Conservation (phyloP, 192 early-diverging fungal species). For the Coemansia sp. region DNA sequence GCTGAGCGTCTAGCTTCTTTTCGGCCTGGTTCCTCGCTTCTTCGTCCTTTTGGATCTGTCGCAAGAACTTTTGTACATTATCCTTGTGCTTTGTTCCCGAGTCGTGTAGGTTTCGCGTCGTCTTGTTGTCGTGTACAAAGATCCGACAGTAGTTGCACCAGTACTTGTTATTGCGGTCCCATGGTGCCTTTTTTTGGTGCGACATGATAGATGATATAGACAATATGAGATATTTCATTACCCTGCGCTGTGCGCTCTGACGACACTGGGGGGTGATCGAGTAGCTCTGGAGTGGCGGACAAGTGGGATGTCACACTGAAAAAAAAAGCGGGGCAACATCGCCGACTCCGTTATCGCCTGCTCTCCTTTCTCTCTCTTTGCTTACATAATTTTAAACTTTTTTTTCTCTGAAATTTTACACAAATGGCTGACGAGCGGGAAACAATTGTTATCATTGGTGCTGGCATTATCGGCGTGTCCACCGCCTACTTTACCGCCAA, state of each 20-base stretch:
- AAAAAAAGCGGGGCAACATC: too few species aligned
- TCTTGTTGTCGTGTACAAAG: slow-evolving; percentile 80
- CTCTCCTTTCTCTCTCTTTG: not conserved
- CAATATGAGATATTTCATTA: not conserved
- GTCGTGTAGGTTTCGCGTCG: slow-evolving; percentile 74
- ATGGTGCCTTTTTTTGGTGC: slow-evolving; percentile 41
- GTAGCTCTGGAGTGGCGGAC: not conserved
- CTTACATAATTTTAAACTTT: not conserved
- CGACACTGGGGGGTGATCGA: not conserved
- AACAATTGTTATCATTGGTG: slow-evolving; percentile 52
- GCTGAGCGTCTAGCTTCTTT: slow-evolving; percentile 62
- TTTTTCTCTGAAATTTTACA: not conserved
- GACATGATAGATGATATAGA: slow-evolving; percentile 6
- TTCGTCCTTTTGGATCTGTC: slow-evolving; percentile 63
- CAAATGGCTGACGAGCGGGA: slow-evolving; percentile 24
- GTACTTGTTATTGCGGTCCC: slow-evolving; percentile 69
- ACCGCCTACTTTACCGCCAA: slow-evolving; percentile 50
- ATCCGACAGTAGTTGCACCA: slow-evolving; percentile 87
- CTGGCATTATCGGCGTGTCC: slow-evolving; percentile 50
- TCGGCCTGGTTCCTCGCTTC: slow-evolving; percentile 59
- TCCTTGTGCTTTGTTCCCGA: slow-evolving; percentile 80
- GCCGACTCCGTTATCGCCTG: not conserved
- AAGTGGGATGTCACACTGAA: not conserved
- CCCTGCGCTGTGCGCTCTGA: not conserved
- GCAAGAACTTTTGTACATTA: slow-evolving; percentile 76